A percentile compares a stretch with the other conserved stretches of the same genome.
Conservation (phyloP, 345 rosid genomes). For the Aegle marmelos region DNA sequence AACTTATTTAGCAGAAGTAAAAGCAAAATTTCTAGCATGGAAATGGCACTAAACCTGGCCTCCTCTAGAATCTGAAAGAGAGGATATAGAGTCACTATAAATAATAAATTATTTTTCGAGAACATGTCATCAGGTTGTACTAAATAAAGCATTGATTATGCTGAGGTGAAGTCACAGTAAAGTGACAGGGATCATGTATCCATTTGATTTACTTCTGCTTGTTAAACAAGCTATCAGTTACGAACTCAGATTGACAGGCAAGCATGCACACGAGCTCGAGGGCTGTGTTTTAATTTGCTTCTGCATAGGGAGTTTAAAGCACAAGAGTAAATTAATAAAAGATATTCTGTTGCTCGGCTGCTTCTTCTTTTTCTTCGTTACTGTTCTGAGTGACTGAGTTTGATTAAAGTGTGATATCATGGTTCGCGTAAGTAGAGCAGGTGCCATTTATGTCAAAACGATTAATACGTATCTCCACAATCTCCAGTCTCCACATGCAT, state of each 20-base stretch:
- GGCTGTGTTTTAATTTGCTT: not conserved
- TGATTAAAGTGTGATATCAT: constrained; percentile 18
- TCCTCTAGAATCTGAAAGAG: not conserved
- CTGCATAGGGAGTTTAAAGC: not conserved
- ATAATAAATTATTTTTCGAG: too few species aligned
- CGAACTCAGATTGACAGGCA: not conserved
- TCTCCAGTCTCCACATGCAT: not conserved
- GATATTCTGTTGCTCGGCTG: not conserved
- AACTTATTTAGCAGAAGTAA: not conserved
- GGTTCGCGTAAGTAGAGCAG: not conserved
- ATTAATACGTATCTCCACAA: not conserved
- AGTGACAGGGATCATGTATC: not conserved
- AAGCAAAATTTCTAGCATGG: not conserved
- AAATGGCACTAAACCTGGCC: not conserved
- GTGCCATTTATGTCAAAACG: not conserved
- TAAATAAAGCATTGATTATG: constrained; percentile 27
- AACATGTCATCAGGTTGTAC: not conserved
- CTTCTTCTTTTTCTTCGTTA: not conserved
- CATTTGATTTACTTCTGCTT: constrained; percentile 21
- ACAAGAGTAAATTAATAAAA: not conserved
- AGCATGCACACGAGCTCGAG: constrained; percentile 6
- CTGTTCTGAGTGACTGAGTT: not conserved
- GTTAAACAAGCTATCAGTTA: constrained; percentile 26
- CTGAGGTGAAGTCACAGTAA: constrained; percentile 28
- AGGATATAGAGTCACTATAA: too few species aligned